phyloP scores from a whole-genome alignment of 140 eudicot species.

The Oenanthe javanica region DNA sequence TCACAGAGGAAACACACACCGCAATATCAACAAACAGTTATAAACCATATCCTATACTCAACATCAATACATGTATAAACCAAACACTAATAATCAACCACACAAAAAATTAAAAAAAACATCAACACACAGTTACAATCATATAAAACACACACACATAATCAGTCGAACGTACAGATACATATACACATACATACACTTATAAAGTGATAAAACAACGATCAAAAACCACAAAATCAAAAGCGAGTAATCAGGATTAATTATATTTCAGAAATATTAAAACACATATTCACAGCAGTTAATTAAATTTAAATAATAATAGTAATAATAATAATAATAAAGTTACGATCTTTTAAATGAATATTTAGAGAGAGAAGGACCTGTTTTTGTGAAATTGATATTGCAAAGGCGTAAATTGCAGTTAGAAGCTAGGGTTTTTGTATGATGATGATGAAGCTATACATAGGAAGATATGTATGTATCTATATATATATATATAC shows the following conservation, averaged over 20 bases:
- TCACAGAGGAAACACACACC: neutral
- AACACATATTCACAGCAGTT: neutral
- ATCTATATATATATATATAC: neutral
- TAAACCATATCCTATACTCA: neutral
- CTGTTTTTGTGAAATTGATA: neutral
- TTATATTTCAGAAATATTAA: too few species aligned
- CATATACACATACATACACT: neutral
- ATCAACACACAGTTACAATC: neutral
- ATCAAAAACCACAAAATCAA: neutral
- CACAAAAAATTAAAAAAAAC: neutral
- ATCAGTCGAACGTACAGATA: neutral
- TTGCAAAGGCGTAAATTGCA: neutral
- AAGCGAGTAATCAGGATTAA: neutral
- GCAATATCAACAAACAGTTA: neutral
- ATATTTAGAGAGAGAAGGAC: neutral
- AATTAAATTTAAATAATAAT: too few species aligned
- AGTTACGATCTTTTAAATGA: neutral
- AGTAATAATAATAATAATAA: neutral
- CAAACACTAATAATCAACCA: neutral
- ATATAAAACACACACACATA: neutral
- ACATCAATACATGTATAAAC: neutral
- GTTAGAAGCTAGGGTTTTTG: conserved; percentile 11
- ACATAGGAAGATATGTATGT: neutral
- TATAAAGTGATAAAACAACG: neutral
- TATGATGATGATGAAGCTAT: neutral